Percentiles rank a stretch among this genome's conserved stretches.
These are phyloP conservation scores for Solanum phureja DNA, from an alignment of 257 asterid species.

Conservation along the genomic window DNA sequence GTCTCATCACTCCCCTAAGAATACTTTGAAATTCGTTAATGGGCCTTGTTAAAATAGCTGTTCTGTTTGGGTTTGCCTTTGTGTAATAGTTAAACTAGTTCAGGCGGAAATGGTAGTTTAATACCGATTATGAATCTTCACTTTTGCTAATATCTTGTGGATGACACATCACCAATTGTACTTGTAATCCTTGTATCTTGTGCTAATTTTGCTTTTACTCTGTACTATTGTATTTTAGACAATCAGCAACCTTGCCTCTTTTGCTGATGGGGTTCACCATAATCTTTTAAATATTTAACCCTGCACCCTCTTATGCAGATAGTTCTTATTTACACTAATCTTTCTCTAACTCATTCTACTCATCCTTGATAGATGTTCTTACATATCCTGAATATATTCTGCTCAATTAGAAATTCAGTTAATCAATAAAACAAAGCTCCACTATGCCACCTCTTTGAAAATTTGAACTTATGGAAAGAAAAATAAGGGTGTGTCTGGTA, in stretches of 20 bases:
- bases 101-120: neutral
- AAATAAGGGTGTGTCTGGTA: neutral
- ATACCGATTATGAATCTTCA: neutral
- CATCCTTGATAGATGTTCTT: neutral
- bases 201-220: neutral
- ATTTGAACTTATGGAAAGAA: neutral
- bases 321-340: neutral
- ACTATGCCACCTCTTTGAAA: neutral
- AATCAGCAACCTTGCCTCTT: neutral
- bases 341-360: neutral
- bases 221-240: neutral
- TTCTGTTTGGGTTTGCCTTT: neutral
- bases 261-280: neutral
- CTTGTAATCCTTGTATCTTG: neutral
- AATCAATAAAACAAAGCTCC: neutral
- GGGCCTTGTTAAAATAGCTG: neutral
- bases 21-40: neutral
- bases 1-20: neutral
- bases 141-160: neutral
- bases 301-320: neutral
- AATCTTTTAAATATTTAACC: neutral
- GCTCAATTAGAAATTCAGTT: neutral
- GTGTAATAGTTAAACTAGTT: neutral
- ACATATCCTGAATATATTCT: neutral
- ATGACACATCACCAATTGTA: neutral